phyloP scores from a whole-genome alignment of 352 stramenopile genomes.

The Phytopythium litorale region DNA sequence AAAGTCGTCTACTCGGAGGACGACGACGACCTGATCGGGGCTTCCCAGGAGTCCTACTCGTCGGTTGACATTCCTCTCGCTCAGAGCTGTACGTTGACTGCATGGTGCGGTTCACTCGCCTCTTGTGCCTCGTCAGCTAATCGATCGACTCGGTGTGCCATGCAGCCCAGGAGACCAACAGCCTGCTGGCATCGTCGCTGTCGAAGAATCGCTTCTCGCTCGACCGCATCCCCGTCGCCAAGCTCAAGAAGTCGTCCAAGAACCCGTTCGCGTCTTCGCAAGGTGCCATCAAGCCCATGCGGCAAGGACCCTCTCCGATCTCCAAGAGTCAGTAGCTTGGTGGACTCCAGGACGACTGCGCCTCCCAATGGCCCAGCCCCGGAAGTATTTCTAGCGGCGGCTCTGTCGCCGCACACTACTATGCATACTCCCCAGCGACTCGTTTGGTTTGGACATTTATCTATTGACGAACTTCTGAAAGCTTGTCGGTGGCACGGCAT shows the following conservation, averaged over 20 bases:
- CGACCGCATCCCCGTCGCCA: slow-evolving; percentile 68
- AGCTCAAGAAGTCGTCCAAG: slow-evolving; percentile 79
- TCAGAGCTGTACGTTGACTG: slow-evolving; percentile 38
- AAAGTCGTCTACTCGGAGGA: slow-evolving; percentile 19
- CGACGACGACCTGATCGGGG: slow-evolving; percentile 16
- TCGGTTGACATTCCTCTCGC: slow-evolving; percentile 17
- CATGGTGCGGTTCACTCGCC: background rate
- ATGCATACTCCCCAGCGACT: background rate
- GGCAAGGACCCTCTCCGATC: slow-evolving; percentile 28
- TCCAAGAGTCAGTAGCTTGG: slow-evolving; percentile 19
- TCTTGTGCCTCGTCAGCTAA: background rate
- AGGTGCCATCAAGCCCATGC: slow-evolving; percentile 21
- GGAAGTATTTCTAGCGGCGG: background rate
- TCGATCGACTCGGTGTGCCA: background rate
- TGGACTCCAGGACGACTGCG: background rate
- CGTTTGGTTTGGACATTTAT: background rate
- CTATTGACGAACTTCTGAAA: background rate
- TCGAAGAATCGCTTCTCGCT: slow-evolving; percentile 75
- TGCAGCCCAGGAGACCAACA: slow-evolving; percentile 54
- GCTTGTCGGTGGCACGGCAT: background rate
- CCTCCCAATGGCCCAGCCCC: background rate
- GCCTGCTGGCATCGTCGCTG: slow-evolving; percentile 51
- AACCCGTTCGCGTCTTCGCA: slow-evolving; percentile 52
- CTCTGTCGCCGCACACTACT: background rate
- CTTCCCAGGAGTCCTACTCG: slow-evolving; percentile 32